A percentile compares a stretch with the other conserved stretches of the same genome.
phyloP scores from a whole-genome alignment of 2,329 filamentous ascomycete species.

The Exophiala aquamarina region DNA sequence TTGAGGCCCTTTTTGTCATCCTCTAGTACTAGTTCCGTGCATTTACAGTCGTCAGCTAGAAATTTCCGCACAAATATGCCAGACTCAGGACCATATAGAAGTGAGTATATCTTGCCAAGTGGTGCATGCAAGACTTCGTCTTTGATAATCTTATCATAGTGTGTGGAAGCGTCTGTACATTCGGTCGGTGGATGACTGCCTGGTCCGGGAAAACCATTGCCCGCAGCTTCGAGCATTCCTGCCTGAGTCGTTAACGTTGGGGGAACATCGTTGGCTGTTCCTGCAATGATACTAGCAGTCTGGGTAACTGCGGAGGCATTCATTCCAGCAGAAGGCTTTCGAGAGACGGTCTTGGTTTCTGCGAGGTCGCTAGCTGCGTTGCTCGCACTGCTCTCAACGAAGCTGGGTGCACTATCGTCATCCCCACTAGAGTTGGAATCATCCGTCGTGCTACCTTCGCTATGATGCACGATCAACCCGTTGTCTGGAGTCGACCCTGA shows the following conservation, averaged over 20 bases:
- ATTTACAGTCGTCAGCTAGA: conserved; percentile 76
- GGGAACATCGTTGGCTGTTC: conserved; percentile 17
- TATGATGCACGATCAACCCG: conserved; percentile 45
- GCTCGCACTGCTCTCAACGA: conserved; percentile 56
- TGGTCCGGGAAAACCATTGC: conserved; percentile 79
- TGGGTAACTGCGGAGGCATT: conserved; percentile 31
- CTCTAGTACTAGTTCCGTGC: conserved; percentile 79
- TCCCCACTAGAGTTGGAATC: conserved; percentile 50
- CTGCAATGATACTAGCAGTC: conserved; percentile 22
- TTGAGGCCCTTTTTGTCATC: conserved; percentile 76
- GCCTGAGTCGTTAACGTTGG: conserved; percentile 39
- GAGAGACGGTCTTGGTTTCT: conserved; percentile 55
- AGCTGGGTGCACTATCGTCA: conserved; percentile 59
- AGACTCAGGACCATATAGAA: conserved; percentile 82
- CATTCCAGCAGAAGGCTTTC: conserved; percentile 69
- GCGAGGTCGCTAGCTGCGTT: conserved; percentile 54
- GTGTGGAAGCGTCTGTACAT: conserved; percentile 73
- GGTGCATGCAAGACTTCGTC: conserved; percentile 87
- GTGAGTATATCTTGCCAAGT: conserved; percentile 83
- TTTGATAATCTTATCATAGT: conserved; percentile 81
- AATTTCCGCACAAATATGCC: conserved; percentile 82
- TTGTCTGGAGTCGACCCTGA: conserved; percentile 76
- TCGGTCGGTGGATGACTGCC: conserved; percentile 78
- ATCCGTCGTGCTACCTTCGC: conserved; percentile 66
- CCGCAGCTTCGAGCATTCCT: conserved; percentile 28